Conservation (phyloP, 805 yeast species). For the Hagleromyces aurorensis region DNA sequence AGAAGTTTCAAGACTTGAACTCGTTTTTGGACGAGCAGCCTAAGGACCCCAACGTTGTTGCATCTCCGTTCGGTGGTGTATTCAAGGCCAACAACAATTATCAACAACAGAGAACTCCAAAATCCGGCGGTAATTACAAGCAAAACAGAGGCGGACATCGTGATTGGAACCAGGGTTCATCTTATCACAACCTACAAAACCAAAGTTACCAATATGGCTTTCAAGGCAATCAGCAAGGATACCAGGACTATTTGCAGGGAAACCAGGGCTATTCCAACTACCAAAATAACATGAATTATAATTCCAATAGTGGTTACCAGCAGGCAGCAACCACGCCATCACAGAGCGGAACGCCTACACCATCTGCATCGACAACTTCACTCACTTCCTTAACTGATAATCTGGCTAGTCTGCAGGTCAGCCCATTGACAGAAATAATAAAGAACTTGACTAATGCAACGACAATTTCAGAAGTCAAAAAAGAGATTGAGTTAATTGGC, state of each 20-base stretch:
- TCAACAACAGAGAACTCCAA: conserved; percentile 21
- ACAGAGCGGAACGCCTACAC: conserved; percentile 31
- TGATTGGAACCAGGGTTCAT: conserved; percentile 14
- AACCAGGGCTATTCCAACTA: conserved; percentile 8
- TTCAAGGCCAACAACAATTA: conserved; percentile 20
- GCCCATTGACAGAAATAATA: conserved; percentile 61
- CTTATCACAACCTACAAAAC: conserved; percentile 6
- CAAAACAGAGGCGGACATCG: conserved; percentile 9
- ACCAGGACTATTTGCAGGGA: conserved; percentile 11
- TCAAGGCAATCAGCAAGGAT: conserved; percentile 10
- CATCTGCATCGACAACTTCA: conserved; percentile 59
- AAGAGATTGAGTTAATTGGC: conserved; percentile 35
- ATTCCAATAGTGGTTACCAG: conserved; percentile 22
- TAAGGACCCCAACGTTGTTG: conserved; percentile 23
- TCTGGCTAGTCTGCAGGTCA: conserved; percentile 50
- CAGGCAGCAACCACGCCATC: conserved; percentile 33
- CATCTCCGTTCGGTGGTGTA: conserved; percentile 31
- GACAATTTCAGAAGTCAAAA: conserved; percentile 32
- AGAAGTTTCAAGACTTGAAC: conserved; percentile 26
- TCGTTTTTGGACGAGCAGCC: conserved; percentile 26
- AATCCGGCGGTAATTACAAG: conserved; percentile 12
- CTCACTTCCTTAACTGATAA: conserved; percentile 66
- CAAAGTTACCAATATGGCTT: conserved; percentile 5
- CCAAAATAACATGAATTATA: conserved; percentile 13
- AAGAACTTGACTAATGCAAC: conserved; percentile 25